Conservation (phyloP, 768 basidiomycete species). For the Leccinellum rugosiceps region DNA sequence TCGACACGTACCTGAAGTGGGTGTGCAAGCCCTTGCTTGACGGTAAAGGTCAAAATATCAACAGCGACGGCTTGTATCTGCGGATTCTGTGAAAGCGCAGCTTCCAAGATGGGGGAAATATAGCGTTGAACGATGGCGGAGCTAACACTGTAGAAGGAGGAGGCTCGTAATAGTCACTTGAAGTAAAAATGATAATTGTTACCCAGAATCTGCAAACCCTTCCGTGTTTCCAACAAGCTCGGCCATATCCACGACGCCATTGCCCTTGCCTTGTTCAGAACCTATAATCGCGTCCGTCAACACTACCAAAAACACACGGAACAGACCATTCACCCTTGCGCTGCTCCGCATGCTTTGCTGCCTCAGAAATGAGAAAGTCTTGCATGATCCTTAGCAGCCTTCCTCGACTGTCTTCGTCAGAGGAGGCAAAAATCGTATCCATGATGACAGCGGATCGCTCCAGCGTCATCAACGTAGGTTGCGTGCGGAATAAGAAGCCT, state of each 20-base stretch:
- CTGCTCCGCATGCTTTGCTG: conserved; percentile 68
- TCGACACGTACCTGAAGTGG: conserved; percentile 71
- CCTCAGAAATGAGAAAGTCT: conserved; percentile 85
- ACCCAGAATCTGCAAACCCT: conserved; percentile 98
- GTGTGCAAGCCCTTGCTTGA: conserved; percentile 94
- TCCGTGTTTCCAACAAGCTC: conserved; percentile 94
- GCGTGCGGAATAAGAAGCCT: conserved; percentile 92
- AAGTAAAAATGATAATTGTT: conserved; percentile 6
- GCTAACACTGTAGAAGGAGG: not conserved
- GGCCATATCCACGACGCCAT: conserved; percentile 74
- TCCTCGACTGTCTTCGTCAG: conserved; percentile 67
- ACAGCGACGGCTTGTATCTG: conserved; percentile 81
- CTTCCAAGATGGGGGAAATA: conserved; percentile 73
- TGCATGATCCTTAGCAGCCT: conserved; percentile 85
- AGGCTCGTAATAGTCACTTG: not conserved
- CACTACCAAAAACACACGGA: not conserved
- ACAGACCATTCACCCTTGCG: conserved; percentile 52
- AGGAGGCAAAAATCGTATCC: conserved; percentile 81
- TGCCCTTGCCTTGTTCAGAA: conserved; percentile 20
- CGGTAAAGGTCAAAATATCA: conserved; percentile 88
- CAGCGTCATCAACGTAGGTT: conserved; percentile 87
- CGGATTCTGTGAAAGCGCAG: conserved; percentile 67
- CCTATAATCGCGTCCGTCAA: conserved; percentile 5
- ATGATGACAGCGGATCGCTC: conserved; percentile 78
- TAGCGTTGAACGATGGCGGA: conserved; percentile 81